Percentiles rank a stretch among this genome's conserved stretches.
Conservation (phyloP, 148 eudicot genomes). For the Rhododendron griersonianum region DNA sequence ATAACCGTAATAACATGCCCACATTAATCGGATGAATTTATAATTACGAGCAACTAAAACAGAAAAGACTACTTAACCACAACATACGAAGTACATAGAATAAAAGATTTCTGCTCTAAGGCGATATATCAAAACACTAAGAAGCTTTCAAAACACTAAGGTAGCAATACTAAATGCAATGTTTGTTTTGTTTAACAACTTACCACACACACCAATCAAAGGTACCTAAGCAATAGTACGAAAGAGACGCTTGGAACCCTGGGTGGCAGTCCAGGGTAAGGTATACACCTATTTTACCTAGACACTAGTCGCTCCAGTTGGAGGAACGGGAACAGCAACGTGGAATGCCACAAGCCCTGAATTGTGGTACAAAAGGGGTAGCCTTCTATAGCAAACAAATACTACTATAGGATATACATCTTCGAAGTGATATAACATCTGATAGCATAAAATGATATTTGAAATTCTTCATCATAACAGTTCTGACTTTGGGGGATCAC, state of each 20-base stretch:
- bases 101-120: background rate
- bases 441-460: background rate
- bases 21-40: background rate
- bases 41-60: background rate
- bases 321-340: background rate
- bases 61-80: background rate
- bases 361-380: background rate
- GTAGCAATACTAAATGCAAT: background rate
- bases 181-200: background rate
- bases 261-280: background rate
- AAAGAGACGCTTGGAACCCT: background rate
- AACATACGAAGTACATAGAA: background rate
- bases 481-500: background rate
- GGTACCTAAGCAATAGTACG: background rate
- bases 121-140: background rate
- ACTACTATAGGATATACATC: background rate
- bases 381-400: background rate
- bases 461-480: background rate
- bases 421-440: background rate
- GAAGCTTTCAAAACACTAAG: background rate
- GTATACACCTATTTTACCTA: background rate
- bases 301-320: background rate
- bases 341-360: background rate
- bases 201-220: background rate
- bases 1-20: background rate